Conservation (phyloP, 2,329 filamentous ascomycete species). For the Exophiala spinifera region DNA sequence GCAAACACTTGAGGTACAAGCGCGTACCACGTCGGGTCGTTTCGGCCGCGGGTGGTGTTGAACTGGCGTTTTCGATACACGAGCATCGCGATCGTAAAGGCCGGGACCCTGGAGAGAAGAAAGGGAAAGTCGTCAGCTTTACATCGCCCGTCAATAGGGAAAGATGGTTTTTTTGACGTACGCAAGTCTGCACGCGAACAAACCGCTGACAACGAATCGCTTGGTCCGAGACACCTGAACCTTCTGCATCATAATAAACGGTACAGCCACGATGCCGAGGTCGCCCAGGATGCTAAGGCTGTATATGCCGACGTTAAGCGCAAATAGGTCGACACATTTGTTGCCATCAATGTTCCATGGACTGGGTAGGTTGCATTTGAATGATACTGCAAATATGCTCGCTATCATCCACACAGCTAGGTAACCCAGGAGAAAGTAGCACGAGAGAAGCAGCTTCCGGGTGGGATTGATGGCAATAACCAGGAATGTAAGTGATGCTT, state of each 20-base stretch:
- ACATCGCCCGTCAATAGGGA: no score
- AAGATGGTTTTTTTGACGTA: constrained; percentile 23
- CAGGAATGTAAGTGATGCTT: constrained; percentile 28
- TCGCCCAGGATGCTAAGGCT: constrained; percentile 28
- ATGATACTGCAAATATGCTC: constrained; percentile 22
- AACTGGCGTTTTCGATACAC: constrained; percentile 22
- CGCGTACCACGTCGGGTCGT: constrained; percentile 27
- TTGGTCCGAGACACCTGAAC: constrained; percentile 24
- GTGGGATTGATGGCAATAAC: constrained; percentile 30
- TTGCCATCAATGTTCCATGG: constrained; percentile 24
- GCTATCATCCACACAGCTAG: constrained; percentile 23
- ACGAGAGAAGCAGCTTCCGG: constrained; percentile 21
- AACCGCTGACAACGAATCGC: constrained; percentile 23
- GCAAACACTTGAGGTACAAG: constrained; percentile 29
- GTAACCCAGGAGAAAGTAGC: constrained; percentile 21
- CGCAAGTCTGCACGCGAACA: constrained; percentile 29
- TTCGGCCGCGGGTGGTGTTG: constrained; percentile 5
- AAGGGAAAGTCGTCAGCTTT: constrained; percentile 6
- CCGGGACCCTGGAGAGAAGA: constrained; percentile 19
- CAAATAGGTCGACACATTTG: constrained; percentile 28
- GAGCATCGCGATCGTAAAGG: constrained; percentile 23
- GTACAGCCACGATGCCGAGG: constrained; percentile 25
- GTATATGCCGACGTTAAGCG: constrained; percentile 25
- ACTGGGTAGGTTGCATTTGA: constrained; percentile 27
- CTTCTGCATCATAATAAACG: constrained; percentile 28